Conservation (phyloP, 352 stramenopile species). For the Hyaloperonospora brassicae region DNA sequence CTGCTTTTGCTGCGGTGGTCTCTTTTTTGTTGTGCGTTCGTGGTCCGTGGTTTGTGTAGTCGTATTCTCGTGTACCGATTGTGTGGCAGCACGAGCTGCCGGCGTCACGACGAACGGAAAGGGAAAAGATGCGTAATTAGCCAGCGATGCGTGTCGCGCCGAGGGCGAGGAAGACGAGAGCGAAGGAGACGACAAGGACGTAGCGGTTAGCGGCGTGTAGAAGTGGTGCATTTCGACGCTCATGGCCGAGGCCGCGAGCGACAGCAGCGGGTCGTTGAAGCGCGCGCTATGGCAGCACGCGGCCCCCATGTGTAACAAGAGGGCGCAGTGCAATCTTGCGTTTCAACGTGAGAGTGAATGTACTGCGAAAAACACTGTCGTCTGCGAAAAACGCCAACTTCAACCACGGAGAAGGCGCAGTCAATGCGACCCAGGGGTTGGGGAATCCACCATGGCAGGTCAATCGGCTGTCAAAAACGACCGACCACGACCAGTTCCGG, state of each 20-base stretch:
- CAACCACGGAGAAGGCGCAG: too few species aligned
- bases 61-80: slow-evolving; percentile 9
- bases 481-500: too few species aligned
- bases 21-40: not conserved
- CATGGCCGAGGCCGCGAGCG: slow-evolving; percentile 24
- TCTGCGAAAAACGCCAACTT: slow-evolving; percentile 4
- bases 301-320: slow-evolving; percentile 36
- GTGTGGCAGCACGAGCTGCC: not conserved
- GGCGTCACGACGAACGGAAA: slow-evolving; percentile 61
- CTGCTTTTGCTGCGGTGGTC: not conserved
- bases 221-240: slow-evolving; percentile 25
- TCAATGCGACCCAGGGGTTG: too few species aligned
- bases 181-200: too few species aligned
- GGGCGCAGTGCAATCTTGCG: not conserved
- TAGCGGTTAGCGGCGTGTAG: slow-evolving; percentile 4
- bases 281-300: slow-evolving; percentile 67
- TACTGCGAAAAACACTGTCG: slow-evolving; percentile 10
- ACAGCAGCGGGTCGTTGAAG: slow-evolving; percentile 54
- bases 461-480: too few species aligned
- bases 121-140: slow-evolving; percentile 70
- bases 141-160: slow-evolving; percentile 37
- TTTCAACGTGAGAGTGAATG: slow-evolving; percentile 9
- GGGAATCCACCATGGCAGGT: too few species aligned
- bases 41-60: slow-evolving; percentile 12
- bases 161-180: slow-evolving; percentile 10